These are phyloP conservation scores for Melastoma candidum DNA, from an alignment of 441 rosid genomes.

Conservation along the genomic window DNA sequence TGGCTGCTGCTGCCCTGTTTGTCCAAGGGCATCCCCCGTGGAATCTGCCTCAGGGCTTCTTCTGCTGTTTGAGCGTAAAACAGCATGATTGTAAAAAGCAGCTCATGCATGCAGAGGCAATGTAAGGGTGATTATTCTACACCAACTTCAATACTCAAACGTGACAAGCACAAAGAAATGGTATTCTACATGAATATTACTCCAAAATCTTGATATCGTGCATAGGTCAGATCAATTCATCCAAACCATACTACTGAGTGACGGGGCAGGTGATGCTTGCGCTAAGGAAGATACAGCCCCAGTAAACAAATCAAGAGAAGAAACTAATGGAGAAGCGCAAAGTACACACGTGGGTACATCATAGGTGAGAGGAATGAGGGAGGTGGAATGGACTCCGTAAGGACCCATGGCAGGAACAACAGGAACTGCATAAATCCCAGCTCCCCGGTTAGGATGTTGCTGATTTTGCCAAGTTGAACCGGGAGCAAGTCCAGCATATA, in stretches of 20 bases:
- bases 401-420: constrained; percentile 49
- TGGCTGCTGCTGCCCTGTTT: constrained; percentile 37
- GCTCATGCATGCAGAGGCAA: background rate
- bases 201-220: no score
- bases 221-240: no score
- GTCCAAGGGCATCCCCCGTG: constrained; percentile 35
- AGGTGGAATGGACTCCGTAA: constrained; percentile 56
- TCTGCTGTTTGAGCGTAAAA: constrained; percentile 24
- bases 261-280: no score
- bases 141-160: no score
- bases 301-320: no score
- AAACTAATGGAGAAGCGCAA: background rate
- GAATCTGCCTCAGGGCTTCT: constrained; percentile 30
- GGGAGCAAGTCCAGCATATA: constrained; percentile 46
- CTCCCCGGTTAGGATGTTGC: constrained; percentile 52
- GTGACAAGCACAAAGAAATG: no score
- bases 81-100: constrained; percentile 5
- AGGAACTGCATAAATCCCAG: constrained; percentile 86
- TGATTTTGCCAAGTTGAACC: constrained; percentile 38
- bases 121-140: no score
- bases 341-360: constrained; percentile 71
- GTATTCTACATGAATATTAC: no score
- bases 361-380: constrained; percentile 85
- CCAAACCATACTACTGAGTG: no score
- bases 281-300: no score